phyloP scores from a whole-genome alignment of 129 eudicot species.

The Pulicaria dysenterica region DNA sequence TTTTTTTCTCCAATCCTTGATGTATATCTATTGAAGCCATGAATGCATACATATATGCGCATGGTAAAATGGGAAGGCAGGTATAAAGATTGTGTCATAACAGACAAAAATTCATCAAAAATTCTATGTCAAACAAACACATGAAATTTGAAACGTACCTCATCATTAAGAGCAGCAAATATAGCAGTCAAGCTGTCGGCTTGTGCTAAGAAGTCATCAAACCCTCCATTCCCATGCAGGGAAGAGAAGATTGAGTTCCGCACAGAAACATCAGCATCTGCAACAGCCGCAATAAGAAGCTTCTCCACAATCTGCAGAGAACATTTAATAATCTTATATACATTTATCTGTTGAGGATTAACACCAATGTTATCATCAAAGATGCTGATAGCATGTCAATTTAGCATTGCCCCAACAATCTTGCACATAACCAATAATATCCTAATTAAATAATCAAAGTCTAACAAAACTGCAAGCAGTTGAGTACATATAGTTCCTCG shows the following conservation, averaged over 20 bases:
- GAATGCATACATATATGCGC: not conserved
- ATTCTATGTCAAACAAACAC: constrained; percentile 2
- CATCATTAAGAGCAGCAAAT: constrained; percentile 94
- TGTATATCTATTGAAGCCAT: not conserved
- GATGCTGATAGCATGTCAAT: not conserved
- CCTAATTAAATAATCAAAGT: constrained; percentile 17
- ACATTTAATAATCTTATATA: constrained; percentile 7
- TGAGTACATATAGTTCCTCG: not conserved
- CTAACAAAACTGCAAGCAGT: not conserved
- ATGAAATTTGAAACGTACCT: constrained; percentile 49
- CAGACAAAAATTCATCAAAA: too few species aligned
- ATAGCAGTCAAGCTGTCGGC: constrained; percentile 96
- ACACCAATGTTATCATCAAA: not conserved
- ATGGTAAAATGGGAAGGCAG: not conserved
- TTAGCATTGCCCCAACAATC: not conserved
- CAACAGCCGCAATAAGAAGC: constrained; percentile 92
- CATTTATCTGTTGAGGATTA: not conserved
- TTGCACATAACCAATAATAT: constrained; percentile 10
- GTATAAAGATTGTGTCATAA: not conserved
- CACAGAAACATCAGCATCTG: constrained; percentile 94
- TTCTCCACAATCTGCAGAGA: constrained; percentile 80
- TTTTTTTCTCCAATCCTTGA: constrained; percentile 3
- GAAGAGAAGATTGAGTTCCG: constrained; percentile 78
- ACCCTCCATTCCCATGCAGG: constrained; percentile 71
- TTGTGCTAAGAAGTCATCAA: constrained; percentile 88